Evolutionary conservation across 2,329 filamentous ascomycete genomes (phyloP).

Genomic region (Aspergillus transmontanensis): DNA sequence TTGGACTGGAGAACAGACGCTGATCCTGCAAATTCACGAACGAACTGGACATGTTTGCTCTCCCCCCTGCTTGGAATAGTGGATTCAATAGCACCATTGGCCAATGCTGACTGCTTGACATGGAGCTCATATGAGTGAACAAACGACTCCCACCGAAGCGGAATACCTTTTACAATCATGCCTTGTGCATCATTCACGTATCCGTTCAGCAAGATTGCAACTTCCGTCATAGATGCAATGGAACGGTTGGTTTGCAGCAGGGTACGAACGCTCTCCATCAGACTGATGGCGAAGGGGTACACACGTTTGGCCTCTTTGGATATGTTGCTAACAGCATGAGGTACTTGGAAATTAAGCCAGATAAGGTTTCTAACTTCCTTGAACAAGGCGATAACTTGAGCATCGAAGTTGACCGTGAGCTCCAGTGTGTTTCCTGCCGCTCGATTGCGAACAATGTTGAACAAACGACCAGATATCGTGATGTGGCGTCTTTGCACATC

Average conservation of each 20-base stretch:
- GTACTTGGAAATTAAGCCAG: conserved; percentile 93
- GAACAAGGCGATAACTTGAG: conserved; percentile 95
- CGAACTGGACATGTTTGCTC: conserved; percentile 95
- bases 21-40: conserved; percentile 85
- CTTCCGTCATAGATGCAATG: conserved; percentile 82
- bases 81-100: conserved; percentile 63
- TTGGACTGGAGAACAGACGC: conserved; percentile 89
- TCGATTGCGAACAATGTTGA: conserved; percentile 83
- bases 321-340: conserved; percentile 90
- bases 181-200: conserved; percentile 88
- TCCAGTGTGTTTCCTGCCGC: conserved; percentile 89
- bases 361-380: conserved; percentile 96
- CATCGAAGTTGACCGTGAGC: conserved; percentile 92
- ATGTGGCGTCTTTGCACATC: conserved; percentile 88
- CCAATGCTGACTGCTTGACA: conserved; percentile 64
- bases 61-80: conserved; percentile 64
- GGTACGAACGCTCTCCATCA: conserved; percentile 98
- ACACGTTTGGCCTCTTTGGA: conserved; percentile 99
- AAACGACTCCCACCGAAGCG: conserved; percentile 95
- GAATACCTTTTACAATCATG: conserved; percentile 82
- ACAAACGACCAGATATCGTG: conserved; percentile 87
- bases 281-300: conserved; percentile 93
- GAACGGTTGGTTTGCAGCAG: conserved; percentile 84
- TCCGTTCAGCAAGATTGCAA: conserved; percentile 83
- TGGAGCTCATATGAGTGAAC: conserved; percentile 95